These are phyloP conservation scores for Roridomyces roridus DNA, from an alignment of 768 basidiomycete species.

Conservation along the genomic window DNA sequence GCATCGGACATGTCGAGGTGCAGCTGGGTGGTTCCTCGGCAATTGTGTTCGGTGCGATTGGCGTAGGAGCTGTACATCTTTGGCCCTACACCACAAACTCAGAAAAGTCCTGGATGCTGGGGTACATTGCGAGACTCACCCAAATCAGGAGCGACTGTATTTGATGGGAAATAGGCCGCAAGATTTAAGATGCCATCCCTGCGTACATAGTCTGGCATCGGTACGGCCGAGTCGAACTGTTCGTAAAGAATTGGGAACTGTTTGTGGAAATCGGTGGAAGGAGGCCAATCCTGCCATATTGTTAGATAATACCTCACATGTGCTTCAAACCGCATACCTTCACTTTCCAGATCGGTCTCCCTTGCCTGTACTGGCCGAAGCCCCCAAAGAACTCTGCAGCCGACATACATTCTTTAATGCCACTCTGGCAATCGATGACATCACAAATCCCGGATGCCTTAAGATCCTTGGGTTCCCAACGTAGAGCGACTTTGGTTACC, in stretches of 20 bases:
- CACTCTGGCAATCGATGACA: slow-evolving; percentile 85
- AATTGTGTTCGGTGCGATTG: slow-evolving; percentile 62
- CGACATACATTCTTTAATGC: slow-evolving; percentile 60
- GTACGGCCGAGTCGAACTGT: slow-evolving; percentile 84
- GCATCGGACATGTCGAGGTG: slow-evolving; percentile 98
- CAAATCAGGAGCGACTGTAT: slow-evolving; percentile 82
- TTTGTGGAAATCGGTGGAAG: slow-evolving; percentile 81
- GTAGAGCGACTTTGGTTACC: slow-evolving; percentile 67
- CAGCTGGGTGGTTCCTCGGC: slow-evolving; percentile 84
- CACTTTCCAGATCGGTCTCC: slow-evolving; percentile 71
- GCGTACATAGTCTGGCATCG: slow-evolving; percentile 87
- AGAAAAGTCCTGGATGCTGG: slow-evolving; percentile 21
- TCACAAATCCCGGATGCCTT: slow-evolving; percentile 64
- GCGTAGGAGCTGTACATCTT: slow-evolving; percentile 96
- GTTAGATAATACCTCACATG: neutral
- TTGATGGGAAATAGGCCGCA: slow-evolving; percentile 86
- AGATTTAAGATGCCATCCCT: slow-evolving; percentile 90
- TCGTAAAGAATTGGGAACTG: slow-evolving; percentile 88
- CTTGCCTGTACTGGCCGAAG: slow-evolving; percentile 73
- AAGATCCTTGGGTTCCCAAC: slow-evolving; percentile 67
- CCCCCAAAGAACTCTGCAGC: slow-evolving; percentile 80
- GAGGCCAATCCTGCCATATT: slow-evolving; percentile 83
- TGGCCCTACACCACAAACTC: slow-evolving; percentile 61
- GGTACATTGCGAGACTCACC: slow-evolving; percentile 53
- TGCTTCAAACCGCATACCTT: slow-evolving; percentile 70